Base-by-base conservation (phyloP, 805 yeast species). In the Teunomyces atbi region DNA sequence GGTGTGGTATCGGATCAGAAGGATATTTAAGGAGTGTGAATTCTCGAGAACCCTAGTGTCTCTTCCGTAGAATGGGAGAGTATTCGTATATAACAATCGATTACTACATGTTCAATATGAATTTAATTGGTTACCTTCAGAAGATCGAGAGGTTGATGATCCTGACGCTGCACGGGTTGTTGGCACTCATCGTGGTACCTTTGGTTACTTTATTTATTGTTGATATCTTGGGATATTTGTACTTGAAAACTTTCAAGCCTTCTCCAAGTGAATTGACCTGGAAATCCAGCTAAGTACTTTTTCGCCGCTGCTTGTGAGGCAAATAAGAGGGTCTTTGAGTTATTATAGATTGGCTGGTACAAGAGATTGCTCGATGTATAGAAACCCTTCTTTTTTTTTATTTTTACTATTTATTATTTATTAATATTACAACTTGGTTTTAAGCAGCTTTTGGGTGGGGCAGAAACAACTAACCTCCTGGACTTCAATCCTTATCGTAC, bases 121-220 rank as follows among this genome's bases (percentile, higher is more conserved):
- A 33, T 21, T 12, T 44, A 13, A 21, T 44, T 20, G 43, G 40
- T 5, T 19, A 26, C 18, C 40, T 45, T 26, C 36, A 33, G 29
- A 21, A 33, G n/a, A n/a, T 39, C 34, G 47, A 45, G 23, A 37
- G 41, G 23, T 32, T 40, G 35, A 39, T 45, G 40, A 45, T 42
- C 36, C 36, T 37, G 41, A 42, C 47, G n/a, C 41, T 42, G n/a
- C 29, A 33, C 30, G 47, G 47, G 12, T 27, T 45, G 10, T 45
- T 45, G 44, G 35, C 35, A 38, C 21, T 45, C 19, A 40, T 45
- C 6, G 44, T 42, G 12, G 28, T 40, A n/a, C 47, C 47, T 8
- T 10, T 45, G 7, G 10, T 40, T 6, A 13, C 36, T 5, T 26
- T 39, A 33, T 45, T 45, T 16, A n/a, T 45, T 11, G 35, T 32